A percentile compares a stretch with the other conserved stretches of the same genome.
Conservation (phyloP, 2,329 filamentous ascomycete species). For the Aspergillus sp. region DNA sequence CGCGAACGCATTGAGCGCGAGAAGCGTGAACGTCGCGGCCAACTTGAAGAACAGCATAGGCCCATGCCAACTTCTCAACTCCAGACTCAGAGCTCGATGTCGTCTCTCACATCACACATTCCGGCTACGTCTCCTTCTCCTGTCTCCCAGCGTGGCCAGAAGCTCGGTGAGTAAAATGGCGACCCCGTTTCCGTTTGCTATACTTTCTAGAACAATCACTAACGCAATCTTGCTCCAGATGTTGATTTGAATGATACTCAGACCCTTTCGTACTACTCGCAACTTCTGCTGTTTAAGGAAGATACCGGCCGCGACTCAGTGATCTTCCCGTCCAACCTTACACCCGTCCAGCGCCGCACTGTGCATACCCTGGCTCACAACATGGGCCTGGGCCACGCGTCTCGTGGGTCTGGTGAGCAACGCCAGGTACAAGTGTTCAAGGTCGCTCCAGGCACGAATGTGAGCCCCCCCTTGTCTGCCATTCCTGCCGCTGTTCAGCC, state of each 20-base stretch:
- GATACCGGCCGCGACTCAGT: constrained; percentile 74
- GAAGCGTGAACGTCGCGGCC: constrained; percentile 92
- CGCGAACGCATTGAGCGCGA: constrained; percentile 94
- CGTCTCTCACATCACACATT: constrained; percentile 69
- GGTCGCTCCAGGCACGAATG: constrained; percentile 51
- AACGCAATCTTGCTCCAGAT: constrained; percentile 48
- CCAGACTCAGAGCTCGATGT: constrained; percentile 82
- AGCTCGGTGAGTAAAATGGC: constrained; percentile 32
- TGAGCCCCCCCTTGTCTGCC: constrained; percentile 63
- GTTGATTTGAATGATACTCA: constrained; percentile 90
- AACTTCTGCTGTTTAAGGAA: constrained; percentile 85
- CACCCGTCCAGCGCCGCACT: constrained; percentile 80
- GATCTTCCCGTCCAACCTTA: constrained; percentile 77
- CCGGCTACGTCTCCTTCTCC: constrained; percentile 66
- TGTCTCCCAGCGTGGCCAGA: constrained; percentile 56
- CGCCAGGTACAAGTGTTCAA: constrained; percentile 87
- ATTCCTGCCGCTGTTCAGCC: constrained; percentile 65
- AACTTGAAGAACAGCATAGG: constrained; percentile 95
- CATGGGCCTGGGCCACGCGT: constrained; percentile 87
- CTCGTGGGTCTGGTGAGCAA: constrained; percentile 81
- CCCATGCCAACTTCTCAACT: constrained; percentile 64
- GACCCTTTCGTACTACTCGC: constrained; percentile 84
- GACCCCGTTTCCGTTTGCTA: background rate
- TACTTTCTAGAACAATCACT: background rate
- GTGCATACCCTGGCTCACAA: constrained; percentile 95